Base-by-base conservation (phyloP, 768 basidiomycete genomes). In the Lanmaoa pseudosensibilis region DNA sequence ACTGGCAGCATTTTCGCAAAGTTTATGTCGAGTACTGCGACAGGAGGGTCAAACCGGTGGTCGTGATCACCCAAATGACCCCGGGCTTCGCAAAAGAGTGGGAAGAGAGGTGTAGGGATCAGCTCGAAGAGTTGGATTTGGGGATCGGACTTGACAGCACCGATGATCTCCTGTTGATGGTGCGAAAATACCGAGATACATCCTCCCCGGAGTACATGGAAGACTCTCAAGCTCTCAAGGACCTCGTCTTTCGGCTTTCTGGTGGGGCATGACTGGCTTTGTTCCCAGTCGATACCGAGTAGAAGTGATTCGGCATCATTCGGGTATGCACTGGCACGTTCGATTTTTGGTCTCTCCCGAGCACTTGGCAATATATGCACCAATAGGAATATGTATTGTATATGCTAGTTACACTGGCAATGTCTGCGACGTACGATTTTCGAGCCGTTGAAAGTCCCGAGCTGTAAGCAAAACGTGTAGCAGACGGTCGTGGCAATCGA, bases 1-100 rank as follows among this genome's bases (percentile, higher is more conserved):
- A 69, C 43, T 68, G 67, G 67, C 54, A 54, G 13, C 65, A 68
- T 30, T 68, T 68, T 59, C 60, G 62, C 62, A 65, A 59, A 37
- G 59, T 68, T 23, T 68, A 65, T 37, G 60, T 60, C 55, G 53
- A 68, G n/a, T 68, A 67, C 39, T 68, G 68, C 38, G 27, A 54
- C 21, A 59, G 33, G 60, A 69, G 15, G 51, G 65, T 65, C 46
- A 67, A 54, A 47, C 67, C 68, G 11, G 65, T 67, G 44, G 43
- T 68, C 39, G 56, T 68, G 19, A 62, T 68, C 13, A 68, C 65
- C 30, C 65, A 65, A 27, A 70, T 68, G 68, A 52, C 60, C 39
- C 36, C 54, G 3, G 50, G 57, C 1, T 58, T 57, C 7, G 60
- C 46, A 23, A 34, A 13, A 18, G 48, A 46, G 16, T 70, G 65